A percentile compares a stretch with the other conserved stretches of the same genome.
Evolutionary conservation across 179 eudicot species (phyloP).

Genomic region (Silene coronaria): DNA sequence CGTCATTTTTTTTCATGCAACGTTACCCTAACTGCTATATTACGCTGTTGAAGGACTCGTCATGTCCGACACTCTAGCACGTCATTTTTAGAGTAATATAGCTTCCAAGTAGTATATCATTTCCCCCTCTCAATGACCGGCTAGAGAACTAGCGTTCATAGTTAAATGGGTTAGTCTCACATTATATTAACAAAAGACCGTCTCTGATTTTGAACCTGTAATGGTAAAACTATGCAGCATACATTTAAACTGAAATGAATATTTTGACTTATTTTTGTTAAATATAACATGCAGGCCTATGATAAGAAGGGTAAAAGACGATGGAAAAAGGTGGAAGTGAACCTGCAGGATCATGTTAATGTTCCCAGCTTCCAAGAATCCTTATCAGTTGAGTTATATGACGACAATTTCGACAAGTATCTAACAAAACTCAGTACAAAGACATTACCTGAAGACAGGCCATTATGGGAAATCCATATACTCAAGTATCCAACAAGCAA

Average conservation of each 20-base stretch:
- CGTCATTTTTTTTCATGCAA: too few relatives aligned
- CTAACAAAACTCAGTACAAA: slow-evolving; percentile 43
- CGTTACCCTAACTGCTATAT: not conserved
- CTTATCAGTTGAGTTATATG: slow-evolving; percentile 33
- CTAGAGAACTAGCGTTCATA: too few relatives aligned
- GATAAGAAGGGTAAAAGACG: slow-evolving; percentile 44
- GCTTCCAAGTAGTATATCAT: too few relatives aligned
- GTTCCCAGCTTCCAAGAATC: slow-evolving; percentile 37
- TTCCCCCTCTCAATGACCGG: too few relatives aligned
- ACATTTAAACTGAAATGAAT: not conserved
- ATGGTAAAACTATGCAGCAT: not conserved
- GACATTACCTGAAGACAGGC: slow-evolving; percentile 49
- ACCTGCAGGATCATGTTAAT: slow-evolving; percentile 45
- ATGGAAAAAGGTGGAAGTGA: slow-evolving; percentile 64
- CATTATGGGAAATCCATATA: slow-evolving; percentile 68
- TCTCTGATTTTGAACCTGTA: not conserved
- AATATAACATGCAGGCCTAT: slow-evolving; percentile 30
- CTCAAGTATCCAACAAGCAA: slow-evolving; percentile 50
- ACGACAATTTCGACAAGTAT: slow-evolving; percentile 40
- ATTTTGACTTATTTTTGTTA: not conserved
- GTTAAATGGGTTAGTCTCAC: too few relatives aligned
- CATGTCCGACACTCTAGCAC: not conserved
- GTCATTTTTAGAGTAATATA: not conserved
- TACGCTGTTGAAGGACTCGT: too few relatives aligned
- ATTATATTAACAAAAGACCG: too few relatives aligned